These are phyloP conservation scores for Tuber indicum DNA, from an alignment of 495 filamentous ascomycete genomes.

Conservation along the genomic window DNA sequence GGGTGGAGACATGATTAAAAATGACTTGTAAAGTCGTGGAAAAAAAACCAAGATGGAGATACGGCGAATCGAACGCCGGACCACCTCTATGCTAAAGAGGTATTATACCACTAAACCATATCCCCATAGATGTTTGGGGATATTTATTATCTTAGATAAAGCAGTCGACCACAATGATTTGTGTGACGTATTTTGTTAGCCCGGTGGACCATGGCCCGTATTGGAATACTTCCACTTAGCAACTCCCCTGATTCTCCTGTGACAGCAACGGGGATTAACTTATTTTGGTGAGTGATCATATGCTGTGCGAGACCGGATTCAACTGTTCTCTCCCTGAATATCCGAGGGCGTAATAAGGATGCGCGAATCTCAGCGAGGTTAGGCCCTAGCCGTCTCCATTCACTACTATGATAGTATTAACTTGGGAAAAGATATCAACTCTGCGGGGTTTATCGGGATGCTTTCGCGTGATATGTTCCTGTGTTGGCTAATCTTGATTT, in stretches of 20 bases:
- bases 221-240: background rate
- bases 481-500: background rate
- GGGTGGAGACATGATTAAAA: background rate
- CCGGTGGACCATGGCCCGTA: background rate
- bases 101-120: conserved; percentile 45
- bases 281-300: background rate
- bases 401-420: background rate
- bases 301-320: too few species aligned
- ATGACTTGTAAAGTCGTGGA: background rate
- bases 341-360: background rate
- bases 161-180: background rate
- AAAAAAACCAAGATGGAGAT: conserved; percentile 33
- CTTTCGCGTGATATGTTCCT: background rate
- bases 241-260: background rate
- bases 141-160: background rate
- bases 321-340: background rate
- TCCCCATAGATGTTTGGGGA: conserved; percentile 8
- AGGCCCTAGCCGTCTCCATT: background rate
- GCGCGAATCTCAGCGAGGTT: background rate
- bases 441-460: background rate
- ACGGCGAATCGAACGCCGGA: conserved; percentile 46
- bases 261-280: background rate
- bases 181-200: background rate
- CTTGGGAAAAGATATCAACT: background rate
- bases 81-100: conserved; percentile 46